Conservation (phyloP, 352 stramenopile species). For the Phytophthora gonapodyides region DNA sequence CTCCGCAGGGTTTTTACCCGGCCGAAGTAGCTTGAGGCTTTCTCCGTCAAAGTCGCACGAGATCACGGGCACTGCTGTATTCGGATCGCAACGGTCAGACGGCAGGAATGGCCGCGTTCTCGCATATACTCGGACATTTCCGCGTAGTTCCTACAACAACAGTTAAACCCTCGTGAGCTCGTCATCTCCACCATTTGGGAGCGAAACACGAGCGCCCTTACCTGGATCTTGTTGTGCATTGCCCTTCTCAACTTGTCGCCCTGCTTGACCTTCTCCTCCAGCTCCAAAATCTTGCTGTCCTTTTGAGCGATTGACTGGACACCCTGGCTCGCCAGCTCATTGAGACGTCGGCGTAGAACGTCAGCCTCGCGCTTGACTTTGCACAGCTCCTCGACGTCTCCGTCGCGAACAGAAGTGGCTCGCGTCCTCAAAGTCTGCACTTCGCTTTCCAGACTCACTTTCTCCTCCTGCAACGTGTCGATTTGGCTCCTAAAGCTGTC, state of each 20-base stretch:
- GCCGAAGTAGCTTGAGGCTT: conserved; percentile 62
- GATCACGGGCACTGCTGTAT: conserved; percentile 51
- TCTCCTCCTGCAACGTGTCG: conserved; percentile 71
- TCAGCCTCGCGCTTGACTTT: conserved; percentile 74
- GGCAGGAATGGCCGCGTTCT: conserved; percentile 92
- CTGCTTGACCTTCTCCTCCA: conserved; percentile 77
- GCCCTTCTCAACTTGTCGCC: conserved; percentile 88
- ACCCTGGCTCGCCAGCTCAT: conserved; percentile 66
- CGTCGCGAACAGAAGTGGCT: conserved; percentile 57
- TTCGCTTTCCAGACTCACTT: conserved; percentile 76
- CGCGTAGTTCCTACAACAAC: conserved; percentile 93
- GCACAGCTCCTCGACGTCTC: conserved; percentile 71
- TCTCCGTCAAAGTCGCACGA: conserved; percentile 76
- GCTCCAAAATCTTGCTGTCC: conserved; percentile 64
- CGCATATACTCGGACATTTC: conserved; percentile 98
- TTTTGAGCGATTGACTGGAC: conserved; percentile 72
- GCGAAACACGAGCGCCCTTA: conserved; percentile 27
- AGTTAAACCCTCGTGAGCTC: conserved; percentile 8
- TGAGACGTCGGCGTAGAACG: conserved; percentile 66
- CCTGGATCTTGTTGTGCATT: conserved; percentile 98
- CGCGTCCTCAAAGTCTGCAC: conserved; percentile 63
- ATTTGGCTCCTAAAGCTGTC: conserved; percentile 45
- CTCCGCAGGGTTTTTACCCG: conserved; percentile 50
- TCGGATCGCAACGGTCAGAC: conserved; percentile 66
- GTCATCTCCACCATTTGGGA: not conserved